Evolutionary conservation across 1,139 yeast genomes (phyloP), one percentile per base, ranked within the genome.

Genomic region (Blastobotrys petasosporus): DNA sequence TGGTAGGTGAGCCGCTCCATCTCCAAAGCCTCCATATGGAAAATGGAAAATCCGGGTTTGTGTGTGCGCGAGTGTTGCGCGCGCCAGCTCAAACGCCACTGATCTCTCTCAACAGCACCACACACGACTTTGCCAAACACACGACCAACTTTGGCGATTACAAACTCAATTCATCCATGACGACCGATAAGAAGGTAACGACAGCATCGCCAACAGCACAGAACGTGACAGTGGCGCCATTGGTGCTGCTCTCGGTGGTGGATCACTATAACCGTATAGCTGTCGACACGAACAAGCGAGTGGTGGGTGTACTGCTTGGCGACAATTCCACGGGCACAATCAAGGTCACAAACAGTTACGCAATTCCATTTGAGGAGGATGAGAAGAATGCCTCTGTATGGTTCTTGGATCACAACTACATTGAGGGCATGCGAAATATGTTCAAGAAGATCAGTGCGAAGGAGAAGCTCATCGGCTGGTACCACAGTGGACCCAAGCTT

Each of bases 361-460:
- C 75, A 50, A 90, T 90, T 3, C 99, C 99, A 1, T 94, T 92
- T 62, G 98, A 94, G 67, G 99, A 94, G 64, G 98, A 92, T 62
- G 95, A 85, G 45, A 84, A 81, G 66, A 85, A 87, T 65, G 78
- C 95, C 2, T 80, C 80, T n/a, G 97, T 94, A 41, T 94, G 98
- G 97, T 94, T 92, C 61, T 73, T 94, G 60, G 98, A 94, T 64
- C 98, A 94, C 68, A 92, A 94, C 64, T 94, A 82, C 64, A 87
- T 94, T 52, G 98, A 92, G 61, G 78, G 86, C 47, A 94, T 94
- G 99, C 84, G 92, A 53, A 97, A 88, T 57, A 94, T 94, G 99
- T 92, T 87, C 69, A 87, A 85, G 64, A 92, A 94, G 67, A 92
- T 92, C 63, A 92, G 90, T 69, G 99, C 98, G 25, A 87, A 86